Conservation (phyloP, 305 asterid genomes). For the Petunia hybrid region DNA sequence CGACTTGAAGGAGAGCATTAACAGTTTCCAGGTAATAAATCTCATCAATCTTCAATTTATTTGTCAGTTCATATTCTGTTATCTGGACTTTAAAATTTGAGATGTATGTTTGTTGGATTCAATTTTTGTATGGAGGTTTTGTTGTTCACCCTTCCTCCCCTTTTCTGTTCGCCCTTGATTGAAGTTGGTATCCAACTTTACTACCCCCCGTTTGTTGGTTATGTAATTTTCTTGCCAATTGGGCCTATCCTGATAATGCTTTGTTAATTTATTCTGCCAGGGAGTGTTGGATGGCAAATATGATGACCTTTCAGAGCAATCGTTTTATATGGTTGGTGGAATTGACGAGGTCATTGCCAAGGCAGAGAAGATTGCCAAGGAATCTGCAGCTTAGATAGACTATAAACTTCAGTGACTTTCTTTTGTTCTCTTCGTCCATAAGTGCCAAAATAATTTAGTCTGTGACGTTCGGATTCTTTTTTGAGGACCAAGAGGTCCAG, state of each 20-base stretch:
- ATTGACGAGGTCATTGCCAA: constrained; percentile 94
- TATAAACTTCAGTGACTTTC: background rate
- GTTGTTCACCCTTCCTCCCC: background rate
- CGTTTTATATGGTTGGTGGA: constrained; percentile 99
- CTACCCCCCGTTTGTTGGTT: background rate
- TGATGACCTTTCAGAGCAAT: constrained; percentile 90
- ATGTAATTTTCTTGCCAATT: background rate
- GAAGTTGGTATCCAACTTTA: background rate
- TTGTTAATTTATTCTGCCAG: constrained; percentile 45
- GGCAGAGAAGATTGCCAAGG: constrained; percentile 97
- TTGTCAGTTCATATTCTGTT: background rate
- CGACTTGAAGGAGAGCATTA: constrained; percentile 88
- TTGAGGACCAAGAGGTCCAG: constrained; percentile 39
- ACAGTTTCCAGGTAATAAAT: constrained; percentile 84
- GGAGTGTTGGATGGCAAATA: constrained; percentile 96
- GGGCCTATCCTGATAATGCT: background rate
- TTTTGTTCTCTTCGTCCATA: constrained; percentile 39
- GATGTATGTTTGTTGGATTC: background rate
- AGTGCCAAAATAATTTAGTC: constrained; percentile 67
- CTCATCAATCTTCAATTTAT: background rate
- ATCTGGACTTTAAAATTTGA: constrained; percentile 4
- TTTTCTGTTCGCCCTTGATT: background rate
- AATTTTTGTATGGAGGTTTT: background rate
- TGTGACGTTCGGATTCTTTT: constrained; percentile 35
- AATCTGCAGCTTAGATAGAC: constrained; percentile 69